These are phyloP conservation scores for Echinosophora koreensis DNA, from an alignment of 306 rosid genomes.

Conservation along the genomic window DNA sequence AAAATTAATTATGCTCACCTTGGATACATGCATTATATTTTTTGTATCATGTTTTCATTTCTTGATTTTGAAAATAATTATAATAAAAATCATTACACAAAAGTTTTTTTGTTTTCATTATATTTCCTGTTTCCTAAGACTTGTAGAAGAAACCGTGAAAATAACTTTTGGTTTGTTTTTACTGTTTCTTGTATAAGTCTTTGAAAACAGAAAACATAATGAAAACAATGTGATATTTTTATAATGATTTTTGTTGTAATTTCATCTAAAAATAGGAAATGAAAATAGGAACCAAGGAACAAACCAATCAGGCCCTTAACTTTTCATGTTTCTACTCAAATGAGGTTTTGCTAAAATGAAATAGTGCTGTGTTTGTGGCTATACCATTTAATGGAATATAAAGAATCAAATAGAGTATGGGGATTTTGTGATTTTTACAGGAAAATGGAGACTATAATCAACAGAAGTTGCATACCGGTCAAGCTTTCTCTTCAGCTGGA, in stretches of 20 bases:
- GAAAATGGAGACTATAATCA: conserved; percentile 68
- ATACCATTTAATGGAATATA: conserved; percentile 9
- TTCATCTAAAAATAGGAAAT: too few relatives aligned
- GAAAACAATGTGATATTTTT: too few relatives aligned
- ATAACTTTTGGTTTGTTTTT: too few relatives aligned
- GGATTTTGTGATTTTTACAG: conserved; percentile 54
- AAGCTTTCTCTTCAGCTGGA: conserved; percentile 80
- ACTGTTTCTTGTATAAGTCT: too few relatives aligned
- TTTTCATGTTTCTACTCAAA: neutral
- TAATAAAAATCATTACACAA: too few relatives aligned
- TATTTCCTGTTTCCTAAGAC: too few relatives aligned
- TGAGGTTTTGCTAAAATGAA: neutral
- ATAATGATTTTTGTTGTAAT: too few relatives aligned
- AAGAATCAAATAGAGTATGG: neutral
- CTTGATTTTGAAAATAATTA: too few relatives aligned
- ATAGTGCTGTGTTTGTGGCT: conserved; percentile 30
- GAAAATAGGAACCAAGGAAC: neutral
- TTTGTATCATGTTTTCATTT: too few relatives aligned
- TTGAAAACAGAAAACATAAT: too few relatives aligned
- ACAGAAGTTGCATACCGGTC: conserved; percentile 66
- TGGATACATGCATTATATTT: conserved; percentile 15
- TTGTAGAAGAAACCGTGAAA: too few relatives aligned
- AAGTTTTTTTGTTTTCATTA: too few relatives aligned
- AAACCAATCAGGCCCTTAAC: neutral
- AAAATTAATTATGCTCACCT: neutral